phyloP scores from a whole-genome alignment of 768 basidiomycete species.

The Leccinum uliginosum region DNA sequence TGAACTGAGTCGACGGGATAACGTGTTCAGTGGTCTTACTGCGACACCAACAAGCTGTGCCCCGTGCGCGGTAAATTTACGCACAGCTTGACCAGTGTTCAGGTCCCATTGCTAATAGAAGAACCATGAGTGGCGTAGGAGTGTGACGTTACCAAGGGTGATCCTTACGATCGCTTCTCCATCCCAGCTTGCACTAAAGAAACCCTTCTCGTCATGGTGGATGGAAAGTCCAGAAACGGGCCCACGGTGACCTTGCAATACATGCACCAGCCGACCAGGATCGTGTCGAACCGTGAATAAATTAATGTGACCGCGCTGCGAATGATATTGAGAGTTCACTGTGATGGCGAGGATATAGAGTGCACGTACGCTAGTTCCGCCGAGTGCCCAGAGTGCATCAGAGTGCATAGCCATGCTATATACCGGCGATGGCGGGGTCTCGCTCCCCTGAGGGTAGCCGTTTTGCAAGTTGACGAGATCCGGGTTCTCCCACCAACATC shows the following conservation, averaged over 20 bases:
- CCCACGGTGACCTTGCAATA: conserved; percentile 62
- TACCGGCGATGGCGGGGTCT: conserved; percentile 61
- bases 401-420: conserved; percentile 90
- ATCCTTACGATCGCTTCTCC: conserved; percentile 74
- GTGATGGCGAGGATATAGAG: conserved; percentile 14
- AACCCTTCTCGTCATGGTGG: conserved; percentile 74
- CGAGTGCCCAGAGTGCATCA: conserved; percentile 89
- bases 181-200: conserved; percentile 95
- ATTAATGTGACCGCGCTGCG: conserved; percentile 84
- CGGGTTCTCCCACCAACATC: conserved; percentile 88
- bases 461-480: conserved; percentile 20
- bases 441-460: conserved; percentile 41
- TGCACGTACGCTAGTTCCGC: conserved; percentile 74
- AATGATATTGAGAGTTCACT: conserved; percentile 16
- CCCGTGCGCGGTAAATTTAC: conserved; percentile 76
- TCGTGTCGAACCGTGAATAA: conserved; percentile 91
- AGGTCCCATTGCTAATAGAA: conserved; percentile 90
- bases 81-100: conserved; percentile 76
- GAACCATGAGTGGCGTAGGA: conserved; percentile 5
- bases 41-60: conserved; percentile 82
- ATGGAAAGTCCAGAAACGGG: conserved; percentile 85
- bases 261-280: conserved; percentile 73
- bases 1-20: conserved; percentile 30
- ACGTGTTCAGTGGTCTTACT: conserved; percentile 58
- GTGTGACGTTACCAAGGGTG: not conserved